These are phyloP conservation scores for Schizophyllum commune DNA, from an alignment of 1,284 basidiomycete species.

Conservation along the genomic window DNA sequence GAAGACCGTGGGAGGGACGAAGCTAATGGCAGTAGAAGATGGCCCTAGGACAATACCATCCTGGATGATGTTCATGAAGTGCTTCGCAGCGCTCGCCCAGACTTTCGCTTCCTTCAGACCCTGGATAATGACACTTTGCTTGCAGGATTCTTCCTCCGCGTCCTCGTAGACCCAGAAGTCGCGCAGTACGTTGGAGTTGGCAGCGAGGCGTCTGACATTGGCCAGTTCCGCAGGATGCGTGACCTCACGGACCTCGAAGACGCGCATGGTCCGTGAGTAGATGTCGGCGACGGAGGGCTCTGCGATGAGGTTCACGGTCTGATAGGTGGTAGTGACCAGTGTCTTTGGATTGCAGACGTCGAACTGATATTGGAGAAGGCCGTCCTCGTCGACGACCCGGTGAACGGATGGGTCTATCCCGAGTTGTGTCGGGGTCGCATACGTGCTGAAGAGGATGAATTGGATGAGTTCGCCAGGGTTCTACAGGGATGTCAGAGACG, in stretches of 20 bases:
- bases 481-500: not conserved
- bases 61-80: not conserved
- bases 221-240: not conserved
- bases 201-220: not conserved
- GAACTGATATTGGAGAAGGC: not conserved
- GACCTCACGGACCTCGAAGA: not conserved
- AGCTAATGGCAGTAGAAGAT: not conserved
- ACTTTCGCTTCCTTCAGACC: not conserved
- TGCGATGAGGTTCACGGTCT: not conserved
- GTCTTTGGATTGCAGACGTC: not conserved
- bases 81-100: not conserved
- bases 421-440: not conserved
- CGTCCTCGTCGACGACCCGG: not conserved
- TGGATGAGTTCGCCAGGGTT: not conserved
- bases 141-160: not conserved
- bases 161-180: not conserved
- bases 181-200: not conserved
- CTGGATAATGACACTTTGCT: not conserved
- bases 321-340: not conserved
- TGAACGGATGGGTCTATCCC: not conserved
- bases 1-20: no score
- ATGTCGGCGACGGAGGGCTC: not conserved
- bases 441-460: not conserved
- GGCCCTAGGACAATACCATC: not conserved
- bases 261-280: not conserved